phyloP scores from a whole-genome alignment of 2,329 filamentous ascomycete species.

The Thielaviopsis punctulata region DNA sequence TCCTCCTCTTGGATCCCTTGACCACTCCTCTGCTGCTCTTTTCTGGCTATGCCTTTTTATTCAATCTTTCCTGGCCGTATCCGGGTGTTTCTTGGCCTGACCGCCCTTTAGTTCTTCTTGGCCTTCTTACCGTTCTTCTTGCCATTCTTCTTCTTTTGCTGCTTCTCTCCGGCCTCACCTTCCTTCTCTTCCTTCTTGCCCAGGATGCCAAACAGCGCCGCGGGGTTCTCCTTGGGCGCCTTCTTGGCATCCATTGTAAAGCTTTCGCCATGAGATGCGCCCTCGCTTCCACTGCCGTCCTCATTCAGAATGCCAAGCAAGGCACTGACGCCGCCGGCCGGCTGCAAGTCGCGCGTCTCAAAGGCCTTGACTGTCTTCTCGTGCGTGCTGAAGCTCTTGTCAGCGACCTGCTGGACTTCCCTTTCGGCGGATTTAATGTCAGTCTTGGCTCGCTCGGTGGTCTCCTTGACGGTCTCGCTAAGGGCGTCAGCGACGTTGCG shows the following conservation, averaged over 20 bases:
- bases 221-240: not conserved
- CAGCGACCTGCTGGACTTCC: not conserved
- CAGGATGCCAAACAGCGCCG: constrained; percentile 6
- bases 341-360: not conserved
- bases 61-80: too few relatives aligned
- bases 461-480: constrained; percentile 5
- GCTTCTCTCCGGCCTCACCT: not conserved
- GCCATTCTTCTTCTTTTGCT: not conserved
- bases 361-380: not conserved
- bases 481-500: not conserved
- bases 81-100: too few relatives aligned
- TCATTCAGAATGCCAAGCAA: constrained; percentile 6
- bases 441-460: not conserved
- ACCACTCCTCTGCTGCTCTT: not conserved
- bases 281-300: not conserved
- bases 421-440: constrained; percentile 1
- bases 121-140: constrained; percentile 8
- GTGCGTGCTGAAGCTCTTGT: not conserved
- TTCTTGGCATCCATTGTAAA: not conserved
- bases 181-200: not conserved
- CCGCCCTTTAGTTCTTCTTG: constrained; percentile 3
- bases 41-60: too few relatives aligned
- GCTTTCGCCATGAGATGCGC: not conserved
- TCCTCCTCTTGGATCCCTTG: not conserved
- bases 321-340: not conserved